These are phyloP conservation scores for Globisporangium cystogenes DNA, from an alignment of 352 stramenopile species.

Conservation along the genomic window DNA sequence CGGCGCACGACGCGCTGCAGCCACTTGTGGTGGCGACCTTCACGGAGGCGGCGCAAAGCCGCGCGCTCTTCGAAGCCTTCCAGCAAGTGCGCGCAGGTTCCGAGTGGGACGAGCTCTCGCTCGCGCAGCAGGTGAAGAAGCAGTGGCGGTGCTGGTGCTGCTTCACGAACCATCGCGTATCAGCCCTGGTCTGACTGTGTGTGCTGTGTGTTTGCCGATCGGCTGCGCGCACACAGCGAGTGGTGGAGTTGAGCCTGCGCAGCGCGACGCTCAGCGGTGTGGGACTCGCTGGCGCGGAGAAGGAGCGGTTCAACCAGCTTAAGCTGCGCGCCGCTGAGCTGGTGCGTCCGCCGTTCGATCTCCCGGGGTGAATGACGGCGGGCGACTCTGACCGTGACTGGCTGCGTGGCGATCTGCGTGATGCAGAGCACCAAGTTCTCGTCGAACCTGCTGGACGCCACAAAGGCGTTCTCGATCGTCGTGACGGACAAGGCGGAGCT, in stretches of 20 bases:
- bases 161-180: too few species aligned
- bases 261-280: constrained; percentile 92
- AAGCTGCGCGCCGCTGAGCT: constrained; percentile 91
- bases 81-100: constrained; percentile 63
- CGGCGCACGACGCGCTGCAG: constrained; percentile 91
- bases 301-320: constrained; percentile 95
- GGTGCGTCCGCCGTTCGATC: constrained; percentile 25
- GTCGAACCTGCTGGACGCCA: constrained; percentile 97
- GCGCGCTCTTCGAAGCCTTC: constrained; percentile 90
- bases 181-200: not conserved
- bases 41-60: constrained; percentile 90
- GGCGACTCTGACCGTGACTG: not conserved
- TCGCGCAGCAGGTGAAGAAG: constrained; percentile 68
- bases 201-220: not conserved
- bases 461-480: constrained; percentile 92
- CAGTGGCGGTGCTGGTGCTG: too few species aligned
- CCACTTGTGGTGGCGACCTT: constrained; percentile 93
- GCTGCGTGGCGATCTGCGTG: not conserved
- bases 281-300: constrained; percentile 86
- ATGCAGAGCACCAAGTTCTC: constrained; percentile 90
- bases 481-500: constrained; percentile 86
- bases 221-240: constrained; percentile 29
- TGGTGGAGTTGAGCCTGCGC: constrained; percentile 88
- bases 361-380: too few species aligned
- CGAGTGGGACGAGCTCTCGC: constrained; percentile 45